Evolutionary conservation across 345 rosid species (phyloP).

Genomic region (Linum usitatissimum): DNA sequence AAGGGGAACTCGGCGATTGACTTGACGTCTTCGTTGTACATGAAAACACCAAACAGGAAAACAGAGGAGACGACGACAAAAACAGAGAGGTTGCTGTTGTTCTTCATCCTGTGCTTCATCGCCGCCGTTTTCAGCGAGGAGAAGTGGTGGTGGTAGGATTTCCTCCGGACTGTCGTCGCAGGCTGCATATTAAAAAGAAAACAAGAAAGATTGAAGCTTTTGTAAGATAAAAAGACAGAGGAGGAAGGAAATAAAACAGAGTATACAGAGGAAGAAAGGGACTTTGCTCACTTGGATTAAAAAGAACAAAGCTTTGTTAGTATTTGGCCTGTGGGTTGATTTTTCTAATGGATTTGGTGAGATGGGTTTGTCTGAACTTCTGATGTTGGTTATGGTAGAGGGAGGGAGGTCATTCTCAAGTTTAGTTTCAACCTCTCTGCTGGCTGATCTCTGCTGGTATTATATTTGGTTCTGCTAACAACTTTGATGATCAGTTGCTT

Average conservation of each 20-base stretch:
- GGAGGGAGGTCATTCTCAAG: not conserved
- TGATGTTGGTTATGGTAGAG: not conserved
- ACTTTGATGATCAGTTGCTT: not conserved
- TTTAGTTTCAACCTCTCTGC: not conserved
- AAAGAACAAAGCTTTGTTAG: not conserved
- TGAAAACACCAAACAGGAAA: conserved; percentile 45
- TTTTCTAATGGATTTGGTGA: not conserved
- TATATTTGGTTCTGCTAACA: not conserved
- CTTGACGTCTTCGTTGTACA: conserved; percentile 27
- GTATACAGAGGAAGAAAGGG: not conserved
- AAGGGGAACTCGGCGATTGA: conserved; percentile 69
- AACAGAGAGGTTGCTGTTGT: conserved; percentile 53
- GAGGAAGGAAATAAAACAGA: not conserved
- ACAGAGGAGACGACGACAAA: conserved; percentile 45
- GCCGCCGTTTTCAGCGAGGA: conserved; percentile 25
- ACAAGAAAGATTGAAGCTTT: not conserved
- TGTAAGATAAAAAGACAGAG: not conserved
- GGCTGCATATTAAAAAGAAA: not conserved
- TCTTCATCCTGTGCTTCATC: conserved; percentile 63
- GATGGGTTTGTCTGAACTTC: not conserved
- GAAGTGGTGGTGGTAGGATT: conserved; percentile 6
- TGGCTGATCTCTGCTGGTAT: not conserved
- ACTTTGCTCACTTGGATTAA: not conserved
- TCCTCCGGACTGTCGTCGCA: not conserved
- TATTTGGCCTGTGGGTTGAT: too few species aligned